These are phyloP conservation scores for Capillidium heterosporum DNA, from an alignment of 371 early-diverging fungal species.

Conservation along the genomic window DNA sequence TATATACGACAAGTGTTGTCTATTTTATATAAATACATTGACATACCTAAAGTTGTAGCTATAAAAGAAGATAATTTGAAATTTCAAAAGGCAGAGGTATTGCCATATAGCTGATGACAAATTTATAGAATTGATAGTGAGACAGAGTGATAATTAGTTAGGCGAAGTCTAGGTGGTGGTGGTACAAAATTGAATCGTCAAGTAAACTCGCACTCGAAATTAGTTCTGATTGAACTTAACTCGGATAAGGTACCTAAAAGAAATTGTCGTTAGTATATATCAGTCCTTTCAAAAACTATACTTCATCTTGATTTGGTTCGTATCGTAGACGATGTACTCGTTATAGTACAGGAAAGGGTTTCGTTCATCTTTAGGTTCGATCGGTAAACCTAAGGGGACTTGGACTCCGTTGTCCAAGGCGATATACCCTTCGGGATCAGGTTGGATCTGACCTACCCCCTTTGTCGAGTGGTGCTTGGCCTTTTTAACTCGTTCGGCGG, in stretches of 20 bases:
- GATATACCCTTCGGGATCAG: slow-evolving; percentile 20
- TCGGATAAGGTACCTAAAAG: background rate
- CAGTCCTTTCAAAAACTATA: slow-evolving; percentile 12
- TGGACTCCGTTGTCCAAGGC: slow-evolving; percentile 12
- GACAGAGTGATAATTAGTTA: too few species aligned
- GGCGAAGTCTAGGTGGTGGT: too few species aligned
- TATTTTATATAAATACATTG: too few species aligned
- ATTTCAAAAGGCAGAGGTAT: too few species aligned
- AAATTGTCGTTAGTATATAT: background rate
- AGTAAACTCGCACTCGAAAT: too few species aligned
- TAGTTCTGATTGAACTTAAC: background rate
- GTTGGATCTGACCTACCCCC: slow-evolving; percentile 26
- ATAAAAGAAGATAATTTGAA: too few species aligned
- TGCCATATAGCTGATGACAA: too few species aligned
- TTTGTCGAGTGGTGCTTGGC: slow-evolving; percentile 26
- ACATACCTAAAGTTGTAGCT: too few species aligned
- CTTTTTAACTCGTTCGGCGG: slow-evolving; percentile 11
- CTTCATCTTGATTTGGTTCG: slow-evolving; percentile 25
- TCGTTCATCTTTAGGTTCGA: background rate
- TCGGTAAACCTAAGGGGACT: slow-evolving; percentile 23
- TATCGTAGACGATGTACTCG: slow-evolving; percentile 35
- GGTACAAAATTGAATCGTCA: too few species aligned
- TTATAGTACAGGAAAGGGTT: slow-evolving; percentile 16
- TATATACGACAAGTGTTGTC: too few species aligned
- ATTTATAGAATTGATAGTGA: too few species aligned